A percentile compares a stretch with the other conserved stretches of the same genome.
Evolutionary conservation across 148 eudicot species (phyloP).

Genomic region (Camellia sinensis): DNA sequence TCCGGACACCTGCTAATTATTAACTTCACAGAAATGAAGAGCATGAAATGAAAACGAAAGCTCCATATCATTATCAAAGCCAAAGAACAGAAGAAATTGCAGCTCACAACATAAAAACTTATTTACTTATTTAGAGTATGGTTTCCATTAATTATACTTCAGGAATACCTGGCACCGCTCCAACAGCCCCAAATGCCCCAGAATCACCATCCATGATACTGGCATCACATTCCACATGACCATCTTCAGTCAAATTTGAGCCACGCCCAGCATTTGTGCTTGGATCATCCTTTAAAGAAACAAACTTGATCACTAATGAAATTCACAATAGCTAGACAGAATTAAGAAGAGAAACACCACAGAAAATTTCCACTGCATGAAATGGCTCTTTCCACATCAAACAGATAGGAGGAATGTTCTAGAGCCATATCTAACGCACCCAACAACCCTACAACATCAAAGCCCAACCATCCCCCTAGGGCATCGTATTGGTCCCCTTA

Average conservation of each 20-base stretch:
- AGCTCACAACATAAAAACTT: neutral
- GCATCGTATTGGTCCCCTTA: neutral
- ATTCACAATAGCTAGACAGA: neutral
- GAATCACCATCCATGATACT: constrained; percentile 87
- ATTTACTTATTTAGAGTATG: neutral
- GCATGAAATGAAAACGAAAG: constrained; percentile 17
- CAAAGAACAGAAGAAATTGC: neutral
- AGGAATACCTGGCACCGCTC: constrained; percentile 85
- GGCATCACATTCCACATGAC: constrained; percentile 96
- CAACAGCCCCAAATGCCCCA: constrained; percentile 92
- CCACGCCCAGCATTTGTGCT: constrained; percentile 94
- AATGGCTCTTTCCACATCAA: neutral
- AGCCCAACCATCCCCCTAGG: neutral
- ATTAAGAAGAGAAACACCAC: neutral
- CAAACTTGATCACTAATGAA: constrained; percentile 12
- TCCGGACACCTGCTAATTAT: constrained; percentile 67
- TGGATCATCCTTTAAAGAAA: constrained; percentile 73
- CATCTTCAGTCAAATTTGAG: constrained; percentile 95
- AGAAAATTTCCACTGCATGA: neutral
- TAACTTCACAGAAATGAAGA: constrained; percentile 38
- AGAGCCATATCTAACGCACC: neutral
- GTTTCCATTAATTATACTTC: constrained; percentile 3
- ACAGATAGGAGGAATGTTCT: neutral
- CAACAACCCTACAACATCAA: neutral
- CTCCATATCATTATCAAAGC: neutral